Evolutionary conservation across 73 alveolate genomes (phyloP), one percentile per base, ranked within the genome.

Genomic region (Blepharisma japonicum): DNA sequence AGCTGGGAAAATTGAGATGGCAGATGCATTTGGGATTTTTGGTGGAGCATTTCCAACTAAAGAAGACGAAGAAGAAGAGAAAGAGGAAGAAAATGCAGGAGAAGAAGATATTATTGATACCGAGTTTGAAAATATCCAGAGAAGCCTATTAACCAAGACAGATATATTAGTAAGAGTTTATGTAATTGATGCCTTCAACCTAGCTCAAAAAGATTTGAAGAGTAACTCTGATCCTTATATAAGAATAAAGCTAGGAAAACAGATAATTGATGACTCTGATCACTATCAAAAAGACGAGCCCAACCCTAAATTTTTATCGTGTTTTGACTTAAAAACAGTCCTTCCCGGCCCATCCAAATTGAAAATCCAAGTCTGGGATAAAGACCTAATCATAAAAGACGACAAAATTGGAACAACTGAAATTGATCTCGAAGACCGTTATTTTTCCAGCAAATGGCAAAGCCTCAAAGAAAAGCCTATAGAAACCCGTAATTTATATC

Each of bases 361-460:
- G 0, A 71, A 53, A 25, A 71, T 94, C 11, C 89, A 94, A 80
- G 91, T 89, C 4, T 84, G 91, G 97, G 98, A 94, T 83, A 85
- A 86, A 74, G 96, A 94, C 83, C 90, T 89, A 27, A 67, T 94
- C 46, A 88, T 93, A 77, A 90, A 89, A 23, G 98, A 93, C 77
- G 97, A 93, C 78, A 67, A 85, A 68, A 93, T 94, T 39, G 98
- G 98, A 11, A 77, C 71, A 7, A 91, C 98, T 45, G 84, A 84
- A 47, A 84, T 97, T 23, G 99, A 97, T 79, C 83, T 97, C 49
- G 99, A 97, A 82, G 99, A 97, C 87, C 85, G 99, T 82, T 97
- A 80, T 90, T 97, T 91, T 80, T 85, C 94, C 42, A 85, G 88
- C 6, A 93, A 95, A 79, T 97, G 98, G 98, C 88, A 94, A 78